Evolutionary conservation across 1,139 yeast genomes (phyloP).

Genomic region (Blastobotrys indianensis): DNA sequence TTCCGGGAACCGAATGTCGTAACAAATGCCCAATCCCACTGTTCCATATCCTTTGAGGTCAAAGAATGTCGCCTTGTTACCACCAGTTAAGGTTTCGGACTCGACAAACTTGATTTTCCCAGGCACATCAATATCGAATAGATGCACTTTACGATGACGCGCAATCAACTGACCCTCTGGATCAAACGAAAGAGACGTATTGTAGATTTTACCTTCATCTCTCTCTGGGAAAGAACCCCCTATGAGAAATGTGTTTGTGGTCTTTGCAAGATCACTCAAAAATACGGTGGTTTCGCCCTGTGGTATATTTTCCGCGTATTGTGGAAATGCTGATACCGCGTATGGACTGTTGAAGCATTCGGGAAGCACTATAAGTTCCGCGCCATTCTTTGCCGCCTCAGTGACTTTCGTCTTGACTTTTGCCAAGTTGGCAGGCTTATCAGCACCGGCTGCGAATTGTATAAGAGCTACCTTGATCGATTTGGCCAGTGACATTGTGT

Average conservation of each 20-base stretch:
- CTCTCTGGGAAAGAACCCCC: constrained; percentile 93
- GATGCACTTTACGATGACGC: constrained; percentile 81
- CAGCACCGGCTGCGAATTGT: constrained; percentile 70
- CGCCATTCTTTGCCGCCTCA: constrained; percentile 46
- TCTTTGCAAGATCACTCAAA: constrained; percentile 57
- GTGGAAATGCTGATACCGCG: constrained; percentile 76
- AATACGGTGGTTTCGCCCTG: constrained; percentile 61
- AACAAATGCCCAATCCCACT: constrained; percentile 86
- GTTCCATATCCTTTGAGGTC: constrained; percentile 64
- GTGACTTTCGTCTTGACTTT: constrained; percentile 50
- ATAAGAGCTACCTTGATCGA: constrained; percentile 60
- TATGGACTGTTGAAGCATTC: constrained; percentile 97
- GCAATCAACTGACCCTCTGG: constrained; percentile 70
- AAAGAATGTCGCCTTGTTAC: constrained; percentile 72
- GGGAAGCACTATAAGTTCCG: constrained; percentile 57
- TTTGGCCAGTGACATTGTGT: constrained; percentile 9
- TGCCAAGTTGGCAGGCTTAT: constrained; percentile 55
- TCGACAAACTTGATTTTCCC: constrained; percentile 84
- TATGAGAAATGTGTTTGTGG: constrained; percentile 54
- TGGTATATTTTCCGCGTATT: constrained; percentile 75
- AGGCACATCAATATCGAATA: constrained; percentile 89
- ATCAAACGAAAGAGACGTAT: constrained; percentile 73
- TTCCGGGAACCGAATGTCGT: constrained; percentile 90
- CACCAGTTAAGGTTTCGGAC: constrained; percentile 67
- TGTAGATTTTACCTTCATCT: constrained; percentile 56